Evolutionary conservation across 2,329 filamentous ascomycete genomes (phyloP).

Genomic region (Penicillium hordei): DNA sequence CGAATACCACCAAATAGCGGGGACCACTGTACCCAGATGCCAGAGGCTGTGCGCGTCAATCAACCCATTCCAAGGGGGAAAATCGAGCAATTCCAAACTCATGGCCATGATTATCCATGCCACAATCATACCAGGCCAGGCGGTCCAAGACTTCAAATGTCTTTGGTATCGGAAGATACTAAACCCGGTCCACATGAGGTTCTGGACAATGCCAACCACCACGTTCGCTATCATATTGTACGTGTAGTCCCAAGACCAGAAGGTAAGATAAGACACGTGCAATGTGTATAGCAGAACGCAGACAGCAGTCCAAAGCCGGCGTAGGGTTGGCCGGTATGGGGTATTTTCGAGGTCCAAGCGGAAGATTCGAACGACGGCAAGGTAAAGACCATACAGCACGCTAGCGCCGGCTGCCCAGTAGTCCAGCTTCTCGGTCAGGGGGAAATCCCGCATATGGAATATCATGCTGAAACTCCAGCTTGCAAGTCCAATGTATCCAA

Average conservation of each 20-base stretch:
- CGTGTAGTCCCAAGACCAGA: slow-evolving; percentile 88
- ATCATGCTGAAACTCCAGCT: slow-evolving; percentile 88
- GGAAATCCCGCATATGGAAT: slow-evolving; percentile 89
- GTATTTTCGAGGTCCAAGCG: slow-evolving; percentile 65
- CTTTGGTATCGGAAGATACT: slow-evolving; percentile 71
- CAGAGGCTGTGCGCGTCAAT: slow-evolving; percentile 93
- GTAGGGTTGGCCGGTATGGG: slow-evolving; percentile 52
- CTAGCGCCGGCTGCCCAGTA: slow-evolving; percentile 91
- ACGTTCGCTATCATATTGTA: slow-evolving; percentile 99
- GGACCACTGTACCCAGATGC: slow-evolving; percentile 90
- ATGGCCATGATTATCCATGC: slow-evolving; percentile 90
- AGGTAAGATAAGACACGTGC: slow-evolving; percentile 81
- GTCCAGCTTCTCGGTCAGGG: slow-evolving; percentile 85
- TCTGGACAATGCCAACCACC: slow-evolving; percentile 73
- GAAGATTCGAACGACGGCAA: slow-evolving; percentile 77
- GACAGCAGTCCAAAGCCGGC: slow-evolving; percentile 72
- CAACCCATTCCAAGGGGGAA: slow-evolving; percentile 76
- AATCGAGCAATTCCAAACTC: slow-evolving; percentile 94
- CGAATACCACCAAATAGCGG: slow-evolving; percentile 92
- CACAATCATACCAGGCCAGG: slow-evolving; percentile 87
- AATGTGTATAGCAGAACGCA: slow-evolving; percentile 70
- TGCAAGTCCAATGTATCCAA: slow-evolving; percentile 77
- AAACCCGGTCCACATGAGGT: slow-evolving; percentile 83
- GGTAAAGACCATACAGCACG: slow-evolving; percentile 89
- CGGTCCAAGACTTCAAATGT: slow-evolving; percentile 73